Evolutionary conservation across 1,284 basidiomycete genomes (phyloP).

Genomic region (Abortiporus biennis): DNA sequence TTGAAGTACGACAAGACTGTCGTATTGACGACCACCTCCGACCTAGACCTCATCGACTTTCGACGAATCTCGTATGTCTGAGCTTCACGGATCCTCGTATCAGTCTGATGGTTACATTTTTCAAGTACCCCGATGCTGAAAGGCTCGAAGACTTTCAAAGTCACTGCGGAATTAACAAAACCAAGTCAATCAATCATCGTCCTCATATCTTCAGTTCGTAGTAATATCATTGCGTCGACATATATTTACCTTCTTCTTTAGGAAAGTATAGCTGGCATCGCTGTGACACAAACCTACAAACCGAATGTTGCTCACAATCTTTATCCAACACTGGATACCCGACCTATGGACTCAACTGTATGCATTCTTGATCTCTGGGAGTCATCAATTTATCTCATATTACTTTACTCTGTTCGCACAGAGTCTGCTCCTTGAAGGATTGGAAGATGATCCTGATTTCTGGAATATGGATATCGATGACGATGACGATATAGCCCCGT

Average conservation of each 20-base stretch:
- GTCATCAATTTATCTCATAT: conserved; percentile 2
- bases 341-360: conserved; percentile 57
- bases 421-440: conserved; percentile 52
- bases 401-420: conserved; percentile 6
- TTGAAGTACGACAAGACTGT: conserved; percentile 53
- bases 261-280: conserved; percentile 66
- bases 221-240: neutral
- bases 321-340: conserved; percentile 64
- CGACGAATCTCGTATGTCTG: conserved; percentile 61
- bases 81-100: neutral
- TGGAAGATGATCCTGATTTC: conserved; percentile 61
- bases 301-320: conserved; percentile 45
- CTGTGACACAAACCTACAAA: conserved; percentile 45
- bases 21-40: conserved; percentile 69
- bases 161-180: conserved; percentile 53
- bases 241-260: conserved; percentile 22
- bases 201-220: conserved; percentile 56
- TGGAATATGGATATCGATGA: conserved; percentile 47
- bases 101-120: conserved; percentile 6
- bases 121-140: conserved; percentile 59
- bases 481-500: conserved; percentile 23
- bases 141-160: conserved; percentile 49
- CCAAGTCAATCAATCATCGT: conserved; percentile 69
- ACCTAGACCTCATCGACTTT: conserved; percentile 67
- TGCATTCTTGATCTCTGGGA: too few species aligned